Evolutionary conservation across 768 basidiomycete species (phyloP), one percentile per base, ranked within the genome.

Genomic region (Kondoa subrosea): DNA sequence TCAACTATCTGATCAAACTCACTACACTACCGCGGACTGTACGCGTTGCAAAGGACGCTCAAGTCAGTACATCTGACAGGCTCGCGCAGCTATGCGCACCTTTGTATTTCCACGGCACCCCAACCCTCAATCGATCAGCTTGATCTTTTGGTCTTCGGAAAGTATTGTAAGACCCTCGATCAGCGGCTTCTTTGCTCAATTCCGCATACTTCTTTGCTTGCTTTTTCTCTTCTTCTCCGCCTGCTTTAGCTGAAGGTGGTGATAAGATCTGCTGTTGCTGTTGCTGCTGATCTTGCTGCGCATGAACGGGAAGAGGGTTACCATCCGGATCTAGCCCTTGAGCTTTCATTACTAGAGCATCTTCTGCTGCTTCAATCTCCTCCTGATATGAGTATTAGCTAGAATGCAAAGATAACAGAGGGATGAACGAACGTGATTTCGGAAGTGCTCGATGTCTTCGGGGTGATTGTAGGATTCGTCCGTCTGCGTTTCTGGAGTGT

Each of bases 401-500:
- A 8, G 21, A 8, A 21, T 50, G 8, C 8, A 21, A 8, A 21
- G 12, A 50, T 50, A 50, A 8, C 40, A 21, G 40, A 21, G 12
- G 8, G 21, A 8, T 8, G 8, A 8, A 50, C 61, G 27, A 17
- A 63, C 88, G 76, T 97, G 93, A 65, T 89, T 84, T 30, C 84
- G 81, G 75, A 97, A 97, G 75, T 99, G 93, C 73, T 92, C 91
- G 59, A 80, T 78, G 73, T 77, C 77, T 77, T 97, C 95, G 0
- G 91, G 87, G 76, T 99, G 95, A 69, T 75, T 87, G 78, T 97
- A 99, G 0, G 91, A 82, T 72, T 90, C 89, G 75, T 96, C 92
- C 0, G 91, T 91, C 77, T 97, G 95, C 0, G 93, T 97, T 76
- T 97, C 95, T 0, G 91, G 92, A 34, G 93, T 96, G 31, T 85